Evolutionary conservation across 352 stramenopile species (phyloP), one percentile per base, ranked within the genome.

Genomic region (Albugo candida): DNA sequence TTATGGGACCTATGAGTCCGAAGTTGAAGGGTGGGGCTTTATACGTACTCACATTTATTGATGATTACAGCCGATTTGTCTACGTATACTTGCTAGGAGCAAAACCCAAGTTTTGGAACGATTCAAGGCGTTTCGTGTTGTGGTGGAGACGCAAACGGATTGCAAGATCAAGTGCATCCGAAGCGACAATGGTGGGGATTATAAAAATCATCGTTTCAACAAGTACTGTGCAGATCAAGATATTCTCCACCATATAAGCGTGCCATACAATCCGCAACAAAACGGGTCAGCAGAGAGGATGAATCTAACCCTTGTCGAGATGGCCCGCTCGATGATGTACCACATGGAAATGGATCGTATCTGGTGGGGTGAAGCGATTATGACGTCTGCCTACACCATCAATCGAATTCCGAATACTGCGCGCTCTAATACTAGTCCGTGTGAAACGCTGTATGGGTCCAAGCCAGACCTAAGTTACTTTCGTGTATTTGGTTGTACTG

Each of bases 181-280:
- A 17, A 51, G 46, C 21, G 47, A 65, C 13, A 63, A 58, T 36
- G 58, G 58, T 6, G 48, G 45, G 1, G 51, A 60, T 45, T 63
- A 59, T 38, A 55, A 19, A n/a, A 47, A 35, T 17, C 42, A 48
- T 16, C 16, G 16, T 11, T 52, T 65, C 13, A 8, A 37, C 3
- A 12, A 20, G 8, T 57, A 52, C 13, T 51, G 54, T 27, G 38
- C 5, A 11, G 11, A 20, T 0, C 13, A 51, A 13, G 54, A 48
- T 6, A 60, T 60, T n/a, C 5, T 53, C 0, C 54, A 57, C 27
- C 49, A 60, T 31, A 49, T 34, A 2, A 60, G 5, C 12, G 27
- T 47, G 1, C 49, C 54, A 11, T 44, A 52, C 36, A 37, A 11
- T 14, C 54, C 38, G 11, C 53, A 51, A 27, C 54, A 60, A 27